A percentile compares a stretch with the other conserved stretches of the same genome.
Evolutionary conservation across 768 basidiomycete genomes (phyloP).

Genomic region (Fomitopsis pulvina): DNA sequence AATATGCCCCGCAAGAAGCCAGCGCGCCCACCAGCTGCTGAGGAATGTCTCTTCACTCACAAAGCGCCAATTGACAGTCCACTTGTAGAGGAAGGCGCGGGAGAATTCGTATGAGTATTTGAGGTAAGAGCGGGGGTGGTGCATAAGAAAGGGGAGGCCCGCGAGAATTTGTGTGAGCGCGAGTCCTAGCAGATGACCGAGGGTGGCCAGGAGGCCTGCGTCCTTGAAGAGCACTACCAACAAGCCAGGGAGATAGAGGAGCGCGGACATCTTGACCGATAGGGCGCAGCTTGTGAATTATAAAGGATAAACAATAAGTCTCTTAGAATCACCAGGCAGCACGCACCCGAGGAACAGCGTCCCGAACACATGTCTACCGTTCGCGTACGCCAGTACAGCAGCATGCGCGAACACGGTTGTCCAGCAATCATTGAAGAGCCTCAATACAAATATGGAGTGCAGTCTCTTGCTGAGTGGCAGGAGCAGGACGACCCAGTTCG

Average conservation of each 20-base stretch:
- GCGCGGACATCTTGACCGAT: conserved; percentile 91
- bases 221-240: conserved; percentile 77
- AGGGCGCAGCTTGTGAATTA: conserved; percentile 58
- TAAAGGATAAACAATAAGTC: too few species aligned
- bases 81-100: conserved; percentile 86
- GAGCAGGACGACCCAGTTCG: conserved; percentile 67
- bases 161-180: conserved; percentile 49
- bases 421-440: conserved; percentile 97
- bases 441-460: conserved; percentile 87
- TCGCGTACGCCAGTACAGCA: conserved; percentile 60
- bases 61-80: conserved; percentile 99
- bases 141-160: conserved; percentile 63
- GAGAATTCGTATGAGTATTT: conserved; percentile 79
- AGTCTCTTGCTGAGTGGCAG: conserved; percentile 87
- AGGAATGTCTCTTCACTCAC: conserved; percentile 73
- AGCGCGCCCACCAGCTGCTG: conserved; percentile 49
- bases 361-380: conserved; percentile 52
- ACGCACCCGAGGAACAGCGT: conserved; percentile 69
- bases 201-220: conserved; percentile 47
- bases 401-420: conserved; percentile 58
- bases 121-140: conserved; percentile 59
- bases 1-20: conserved; percentile 63
- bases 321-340: too few species aligned
- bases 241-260: conserved; percentile 87
- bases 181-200: conserved; percentile 43